Base-by-base conservation (phyloP, 1,284 basidiomycete genomes). In the Apiotrichum mycotoxinovorans region DNA sequence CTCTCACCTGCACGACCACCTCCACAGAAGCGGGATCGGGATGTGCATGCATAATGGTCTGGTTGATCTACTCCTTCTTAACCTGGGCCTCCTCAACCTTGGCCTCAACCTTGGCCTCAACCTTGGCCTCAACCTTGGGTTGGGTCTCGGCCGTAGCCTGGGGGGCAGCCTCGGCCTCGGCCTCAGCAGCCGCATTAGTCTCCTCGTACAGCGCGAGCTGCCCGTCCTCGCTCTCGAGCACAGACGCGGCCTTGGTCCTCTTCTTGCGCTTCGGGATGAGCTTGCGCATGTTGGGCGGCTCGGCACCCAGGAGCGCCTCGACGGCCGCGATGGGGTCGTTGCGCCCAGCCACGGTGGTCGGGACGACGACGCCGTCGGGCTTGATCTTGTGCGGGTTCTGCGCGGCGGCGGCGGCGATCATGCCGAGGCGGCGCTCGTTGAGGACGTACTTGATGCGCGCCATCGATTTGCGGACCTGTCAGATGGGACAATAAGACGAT, bases 391-490 rank as follows among this genome's bases (percentile, higher is more conserved):
- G 26, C 26, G 27, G 34, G 20, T 26, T 26, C n/a, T 45, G 35
- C 2, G 48, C 34, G 18, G 51, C 52, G n/a, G 78, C 89, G 78
- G 79, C 80, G n/a, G 81, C 75, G 45, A 81, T 73, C 27, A 93
- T 88, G 9, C 90, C 91, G 17, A 92, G 76, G 42, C 92, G 84
- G 44, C 95, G 86, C 74, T 98, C 95, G 71, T 93, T 93, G 54
- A 98, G 80, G 17, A 98, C 87, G 63, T 85, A 86, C 77, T 98
- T 98, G 77, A 98, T 93, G 43, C 91, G 85, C 22, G 91, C 91
- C 91, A 97, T 96, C n/a, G 90, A 87, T 79, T 94, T 96, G 48
- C 89, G 87, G 73, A 87, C 88, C 94, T 97, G 69, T 5, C n/a
- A n/a, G n/a, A n/a, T n/a, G n/a, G n/a, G n/a, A n/a, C n/a, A n/a